phyloP scores from a whole-genome alignment of 371 early-diverging fungal genomes.

The Gilbertella persicaria region DNA sequence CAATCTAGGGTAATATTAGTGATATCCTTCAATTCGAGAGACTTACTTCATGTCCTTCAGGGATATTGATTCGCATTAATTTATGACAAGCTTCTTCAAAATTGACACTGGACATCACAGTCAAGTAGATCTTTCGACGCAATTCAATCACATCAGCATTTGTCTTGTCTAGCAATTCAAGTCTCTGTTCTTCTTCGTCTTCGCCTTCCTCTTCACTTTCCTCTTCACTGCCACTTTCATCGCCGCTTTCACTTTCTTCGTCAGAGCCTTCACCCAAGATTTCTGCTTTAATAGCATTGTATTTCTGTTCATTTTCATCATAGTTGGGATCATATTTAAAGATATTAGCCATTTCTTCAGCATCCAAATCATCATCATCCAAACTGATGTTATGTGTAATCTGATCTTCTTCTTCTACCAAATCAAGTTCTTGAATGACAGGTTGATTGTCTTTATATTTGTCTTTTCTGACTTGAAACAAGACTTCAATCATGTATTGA shows the following conservation, averaged over 20 bases:
- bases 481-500: slow-evolving; percentile 97
- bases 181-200: slow-evolving; percentile 45
- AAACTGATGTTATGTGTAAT: slow-evolving; percentile 88
- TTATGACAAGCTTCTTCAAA: slow-evolving; percentile 98
- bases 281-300: slow-evolving; percentile 78
- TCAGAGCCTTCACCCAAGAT: slow-evolving; percentile 88
- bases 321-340: slow-evolving; percentile 87
- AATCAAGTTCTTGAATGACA: slow-evolving; percentile 80
- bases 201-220: slow-evolving; percentile 31
- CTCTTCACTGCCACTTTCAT: slow-evolving; percentile 63
- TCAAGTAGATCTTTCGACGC: slow-evolving; percentile 91
- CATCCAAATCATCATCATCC: slow-evolving; percentile 86
- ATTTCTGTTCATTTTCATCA: slow-evolving; percentile 82
- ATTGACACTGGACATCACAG: slow-evolving; percentile 94
- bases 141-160: slow-evolving; percentile 88
- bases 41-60: slow-evolving; percentile 80
- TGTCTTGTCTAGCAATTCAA: slow-evolving; percentile 88
- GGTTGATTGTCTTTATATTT: slow-evolving; percentile 88
- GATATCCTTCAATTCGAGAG: too few relatives aligned
- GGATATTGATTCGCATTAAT: slow-evolving; percentile 82
- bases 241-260: slow-evolving; percentile 52
- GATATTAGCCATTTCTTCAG: slow-evolving; percentile 81
- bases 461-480: slow-evolving; percentile 94
- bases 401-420: slow-evolving; percentile 96
- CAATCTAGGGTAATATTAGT: too few relatives aligned